Conservation (phyloP, 225 moss, liverwort and hornwort species). For the Antitrichia curtipendula region DNA sequence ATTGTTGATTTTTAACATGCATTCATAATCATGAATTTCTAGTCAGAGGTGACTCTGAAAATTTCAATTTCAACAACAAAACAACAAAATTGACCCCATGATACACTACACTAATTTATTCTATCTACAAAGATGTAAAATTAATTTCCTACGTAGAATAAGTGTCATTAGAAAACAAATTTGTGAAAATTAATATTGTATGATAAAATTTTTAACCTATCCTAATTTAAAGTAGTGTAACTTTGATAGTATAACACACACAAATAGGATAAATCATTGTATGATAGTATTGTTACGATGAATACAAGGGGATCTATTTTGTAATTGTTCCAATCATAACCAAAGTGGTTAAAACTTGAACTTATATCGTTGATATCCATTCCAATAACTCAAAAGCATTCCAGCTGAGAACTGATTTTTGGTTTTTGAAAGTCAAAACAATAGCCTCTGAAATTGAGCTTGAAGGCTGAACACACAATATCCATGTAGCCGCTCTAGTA, state of each 20-base stretch:
- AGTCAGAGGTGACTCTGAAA: not conserved
- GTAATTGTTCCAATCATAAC: too few species aligned
- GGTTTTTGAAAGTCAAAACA: not conserved
- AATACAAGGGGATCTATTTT: not conserved
- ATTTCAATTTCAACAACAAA: not conserved
- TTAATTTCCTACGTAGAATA: too few species aligned
- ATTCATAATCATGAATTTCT: not conserved
- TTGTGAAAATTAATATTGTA: too few species aligned
- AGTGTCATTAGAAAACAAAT: too few species aligned
- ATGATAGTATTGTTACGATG: not conserved
- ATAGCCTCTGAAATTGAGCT: too few species aligned
- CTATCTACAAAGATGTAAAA: too few species aligned
- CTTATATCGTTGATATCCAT: not conserved
- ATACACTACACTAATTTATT: not conserved
- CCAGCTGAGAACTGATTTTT: not conserved
- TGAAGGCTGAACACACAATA: too few species aligned
- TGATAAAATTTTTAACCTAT: too few species aligned
- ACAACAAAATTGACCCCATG: not conserved
- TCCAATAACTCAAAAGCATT: too few species aligned
- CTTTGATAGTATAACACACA: not conserved
- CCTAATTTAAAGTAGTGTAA: too few species aligned
- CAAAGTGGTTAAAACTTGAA: not conserved
- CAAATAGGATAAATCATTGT: not conserved
- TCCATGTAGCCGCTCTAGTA: too few species aligned
- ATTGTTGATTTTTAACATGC: too few species aligned